Conservation (phyloP, 2,329 filamentous ascomycete species). For the Calonectria multiphialidica region DNA sequence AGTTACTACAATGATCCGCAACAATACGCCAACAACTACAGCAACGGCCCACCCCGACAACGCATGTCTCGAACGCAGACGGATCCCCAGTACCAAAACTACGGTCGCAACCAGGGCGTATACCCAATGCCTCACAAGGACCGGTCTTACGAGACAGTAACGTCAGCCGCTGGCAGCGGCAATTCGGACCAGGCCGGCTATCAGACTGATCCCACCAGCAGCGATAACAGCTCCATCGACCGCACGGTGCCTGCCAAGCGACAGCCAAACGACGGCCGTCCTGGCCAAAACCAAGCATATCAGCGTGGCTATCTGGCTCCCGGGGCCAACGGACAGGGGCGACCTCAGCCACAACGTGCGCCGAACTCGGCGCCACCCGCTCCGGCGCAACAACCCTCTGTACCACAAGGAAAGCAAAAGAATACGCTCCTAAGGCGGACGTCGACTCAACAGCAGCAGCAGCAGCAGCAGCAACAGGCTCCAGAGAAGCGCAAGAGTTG, state of each 20-base stretch:
- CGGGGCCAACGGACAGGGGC: slow-evolving; percentile 41
- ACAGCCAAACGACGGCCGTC: slow-evolving; percentile 72
- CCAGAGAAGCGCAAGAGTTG: slow-evolving; percentile 89
- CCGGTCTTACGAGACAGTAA: slow-evolving; percentile 88
- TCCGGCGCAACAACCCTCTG: slow-evolving; percentile 27
- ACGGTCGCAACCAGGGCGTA: slow-evolving; percentile 58
- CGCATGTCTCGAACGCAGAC: slow-evolving; percentile 57
- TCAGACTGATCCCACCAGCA: slow-evolving; percentile 86
- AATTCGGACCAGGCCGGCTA: slow-evolving; percentile 83
- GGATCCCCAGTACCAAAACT: slow-evolving; percentile 57
- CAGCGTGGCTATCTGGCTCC: slow-evolving; percentile 56
- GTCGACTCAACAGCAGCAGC: slow-evolving; percentile 43
- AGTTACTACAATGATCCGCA: slow-evolving; percentile 59
- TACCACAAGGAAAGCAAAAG: slow-evolving; percentile 45
- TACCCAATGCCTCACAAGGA: slow-evolving; percentile 75
- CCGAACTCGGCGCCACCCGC: slow-evolving; percentile 40
- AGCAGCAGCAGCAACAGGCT: slow-evolving; percentile 39
- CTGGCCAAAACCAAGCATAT: slow-evolving; percentile 56
- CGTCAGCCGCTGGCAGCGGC: slow-evolving; percentile 80
- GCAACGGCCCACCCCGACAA: slow-evolving; percentile 40
- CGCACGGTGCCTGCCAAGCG: slow-evolving; percentile 71
- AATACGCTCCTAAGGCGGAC: slow-evolving; percentile 44
- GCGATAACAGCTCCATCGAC: slow-evolving; percentile 92
- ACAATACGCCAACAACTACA: slow-evolving; percentile 50
- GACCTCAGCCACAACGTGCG: slow-evolving; percentile 40